A percentile compares a stretch with the other conserved stretches of the same genome.
Evolutionary conservation across 345 rosid genomes (phyloP).

Genomic region (Luvunga scandens): DNA sequence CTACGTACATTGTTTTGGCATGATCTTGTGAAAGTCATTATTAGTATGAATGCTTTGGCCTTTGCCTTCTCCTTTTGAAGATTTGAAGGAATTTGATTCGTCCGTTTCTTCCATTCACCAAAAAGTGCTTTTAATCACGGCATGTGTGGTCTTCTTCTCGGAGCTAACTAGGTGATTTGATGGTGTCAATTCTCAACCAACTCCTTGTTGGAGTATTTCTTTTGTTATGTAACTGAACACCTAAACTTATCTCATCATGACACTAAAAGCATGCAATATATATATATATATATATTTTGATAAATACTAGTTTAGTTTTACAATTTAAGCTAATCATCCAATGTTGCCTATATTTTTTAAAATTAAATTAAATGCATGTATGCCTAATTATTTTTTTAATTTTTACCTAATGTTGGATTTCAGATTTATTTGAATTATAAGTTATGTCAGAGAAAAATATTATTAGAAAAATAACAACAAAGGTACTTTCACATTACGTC

Average conservation of each 20-base stretch:
- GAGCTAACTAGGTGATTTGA: not conserved
- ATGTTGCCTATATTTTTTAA: fast-evolving
- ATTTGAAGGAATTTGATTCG: not conserved
- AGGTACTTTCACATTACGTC: too few species aligned
- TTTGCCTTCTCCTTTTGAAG: too few species aligned
- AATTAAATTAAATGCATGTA: too few species aligned
- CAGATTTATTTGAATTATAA: too few species aligned
- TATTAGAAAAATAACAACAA: too few species aligned
- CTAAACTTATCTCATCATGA: not conserved
- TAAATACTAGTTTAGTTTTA: too few species aligned
- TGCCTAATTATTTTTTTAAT: too few species aligned
- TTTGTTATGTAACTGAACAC: not conserved
- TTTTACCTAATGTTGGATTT: too few species aligned
- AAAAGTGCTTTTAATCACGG: not conserved
- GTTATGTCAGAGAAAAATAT: too few species aligned
- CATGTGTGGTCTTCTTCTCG: not conserved
- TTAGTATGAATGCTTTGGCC: not conserved
- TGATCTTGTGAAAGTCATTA: not conserved
- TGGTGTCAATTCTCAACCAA: not conserved
- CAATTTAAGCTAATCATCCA: too few species aligned
- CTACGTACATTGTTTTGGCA: not conserved
- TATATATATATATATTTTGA: too few species aligned
- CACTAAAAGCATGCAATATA: not conserved
- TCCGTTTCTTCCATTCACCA: not conserved
- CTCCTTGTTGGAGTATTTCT: not conserved